Evolutionary conservation across 2,329 filamentous ascomycete species (phyloP).

Genomic region (Macroventuria anomochaeta): DNA sequence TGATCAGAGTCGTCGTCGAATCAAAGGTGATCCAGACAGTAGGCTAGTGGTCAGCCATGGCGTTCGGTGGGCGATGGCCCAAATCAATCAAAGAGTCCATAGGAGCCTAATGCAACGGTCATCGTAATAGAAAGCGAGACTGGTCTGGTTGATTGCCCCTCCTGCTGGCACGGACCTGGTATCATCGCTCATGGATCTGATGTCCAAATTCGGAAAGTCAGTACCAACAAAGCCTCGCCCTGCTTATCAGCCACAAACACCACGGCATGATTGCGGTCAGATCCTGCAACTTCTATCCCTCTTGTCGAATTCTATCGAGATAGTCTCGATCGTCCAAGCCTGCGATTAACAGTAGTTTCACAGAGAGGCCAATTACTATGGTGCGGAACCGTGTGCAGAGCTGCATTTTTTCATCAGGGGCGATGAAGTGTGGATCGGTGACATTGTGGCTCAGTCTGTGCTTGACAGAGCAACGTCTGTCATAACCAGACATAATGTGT

Average conservation of each 20-base stretch:
- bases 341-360: neutral
- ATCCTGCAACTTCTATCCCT: slow-evolving; percentile 24
- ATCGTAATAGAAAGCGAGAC: slow-evolving; percentile 32
- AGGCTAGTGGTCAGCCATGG: slow-evolving; percentile 16
- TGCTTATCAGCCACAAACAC: slow-evolving; percentile 25
- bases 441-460: neutral
- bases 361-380: neutral
- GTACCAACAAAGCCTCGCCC: slow-evolving; percentile 23
- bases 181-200: slow-evolving; percentile 34
- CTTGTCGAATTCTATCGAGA: slow-evolving; percentile 22
- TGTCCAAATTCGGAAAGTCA: slow-evolving; percentile 37
- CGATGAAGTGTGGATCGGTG: neutral
- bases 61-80: slow-evolving; percentile 18
- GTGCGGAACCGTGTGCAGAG: slow-evolving; percentile 8
- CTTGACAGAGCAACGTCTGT: neutral
- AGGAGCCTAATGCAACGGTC: slow-evolving; percentile 23
- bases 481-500: neutral
- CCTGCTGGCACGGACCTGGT: slow-evolving; percentile 32
- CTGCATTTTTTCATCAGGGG: neutral
- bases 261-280: slow-evolving; percentile 18
- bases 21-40: slow-evolving; percentile 11
- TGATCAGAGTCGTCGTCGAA: slow-evolving; percentile 29
- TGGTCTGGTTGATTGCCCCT: slow-evolving; percentile 35
- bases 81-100: slow-evolving; percentile 22
- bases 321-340: slow-evolving; percentile 2